Conservation (phyloP, 176 grass and related monocot genomes). For the Puccinellia tenuiflora region DNA sequence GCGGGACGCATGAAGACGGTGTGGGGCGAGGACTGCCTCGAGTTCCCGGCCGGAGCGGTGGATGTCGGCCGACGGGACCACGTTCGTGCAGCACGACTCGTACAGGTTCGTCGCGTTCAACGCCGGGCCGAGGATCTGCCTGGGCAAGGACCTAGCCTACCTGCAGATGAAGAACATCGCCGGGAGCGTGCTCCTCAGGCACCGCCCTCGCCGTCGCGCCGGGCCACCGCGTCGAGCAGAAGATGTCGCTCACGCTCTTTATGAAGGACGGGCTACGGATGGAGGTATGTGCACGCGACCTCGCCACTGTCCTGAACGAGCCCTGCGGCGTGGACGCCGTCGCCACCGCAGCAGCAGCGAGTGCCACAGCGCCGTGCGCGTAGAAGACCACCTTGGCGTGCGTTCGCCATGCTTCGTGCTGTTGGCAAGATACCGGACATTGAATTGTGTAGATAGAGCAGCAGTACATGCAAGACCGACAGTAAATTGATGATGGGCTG, state of each 20-base stretch:
- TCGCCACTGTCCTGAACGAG: conserved; percentile 34
- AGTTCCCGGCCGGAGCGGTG: conserved; percentile 80
- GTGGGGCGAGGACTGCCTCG: conserved; percentile 93
- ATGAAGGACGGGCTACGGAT: conserved; percentile 91
- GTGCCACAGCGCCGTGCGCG: conserved; percentile 39
- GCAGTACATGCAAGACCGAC: conserved; percentile 34
- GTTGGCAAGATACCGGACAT: neutral
- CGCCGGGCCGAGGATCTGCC: conserved; percentile 83
- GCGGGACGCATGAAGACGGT: conserved; percentile 81
- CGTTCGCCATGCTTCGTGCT: conserved; percentile 37
- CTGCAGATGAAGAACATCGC: conserved; percentile 99
- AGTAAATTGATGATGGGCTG: conserved; percentile 30
- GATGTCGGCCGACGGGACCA: conserved; percentile 61
- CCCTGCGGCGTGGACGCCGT: neutral
- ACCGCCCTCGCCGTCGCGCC: conserved; percentile 62
- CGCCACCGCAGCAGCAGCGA: neutral
- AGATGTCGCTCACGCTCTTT: conserved; percentile 99
- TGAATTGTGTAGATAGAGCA: conserved; percentile 45
- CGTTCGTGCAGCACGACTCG: conserved; percentile 74
- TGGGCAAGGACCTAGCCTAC: conserved; percentile 93
- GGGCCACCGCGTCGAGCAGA: conserved; percentile 90
- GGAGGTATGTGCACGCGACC: conserved; percentile 63
- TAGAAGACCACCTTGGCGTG: conserved; percentile 8
- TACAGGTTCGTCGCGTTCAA: conserved; percentile 95
- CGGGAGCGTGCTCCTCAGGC: conserved; percentile 67